Evolutionary conservation across 1,284 basidiomycete species (phyloP).

Genomic region (Apiotrichum montevideense): DNA sequence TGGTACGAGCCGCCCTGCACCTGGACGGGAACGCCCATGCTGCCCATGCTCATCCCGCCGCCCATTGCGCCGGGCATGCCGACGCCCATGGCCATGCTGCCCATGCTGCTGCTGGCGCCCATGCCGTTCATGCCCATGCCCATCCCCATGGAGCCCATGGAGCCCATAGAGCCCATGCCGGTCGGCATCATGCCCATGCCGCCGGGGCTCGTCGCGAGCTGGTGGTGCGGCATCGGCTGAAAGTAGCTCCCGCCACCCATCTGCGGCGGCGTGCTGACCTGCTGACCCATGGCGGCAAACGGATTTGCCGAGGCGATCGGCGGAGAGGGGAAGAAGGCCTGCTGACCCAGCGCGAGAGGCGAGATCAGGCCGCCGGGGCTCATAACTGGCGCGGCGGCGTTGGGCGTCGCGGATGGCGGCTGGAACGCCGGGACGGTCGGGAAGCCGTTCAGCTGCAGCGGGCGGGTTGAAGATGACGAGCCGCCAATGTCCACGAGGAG

Average conservation of each 20-base stretch:
- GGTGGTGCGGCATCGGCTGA: not conserved
- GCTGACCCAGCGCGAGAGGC: conserved; percentile 15
- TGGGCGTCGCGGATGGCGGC: not conserved
- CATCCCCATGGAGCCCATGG: not conserved
- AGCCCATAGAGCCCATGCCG: not conserved
- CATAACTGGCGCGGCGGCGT: not conserved
- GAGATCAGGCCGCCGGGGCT: not conserved
- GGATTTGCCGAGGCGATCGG: not conserved
- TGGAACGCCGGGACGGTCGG: conserved; percentile 7
- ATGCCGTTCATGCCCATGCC: not conserved
- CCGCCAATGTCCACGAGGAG: conserved; percentile 27
- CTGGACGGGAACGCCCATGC: conserved; percentile 4
- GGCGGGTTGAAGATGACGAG: conserved; percentile 24
- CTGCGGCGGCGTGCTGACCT: not conserved
- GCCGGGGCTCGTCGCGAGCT: not conserved
- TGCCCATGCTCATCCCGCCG: conserved; percentile 2
- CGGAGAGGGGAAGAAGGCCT: conserved; percentile 5
- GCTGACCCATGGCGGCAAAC: not conserved
- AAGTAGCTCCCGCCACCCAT: not conserved
- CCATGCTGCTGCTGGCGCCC: not conserved
- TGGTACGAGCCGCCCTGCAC: not conserved
- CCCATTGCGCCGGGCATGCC: not conserved
- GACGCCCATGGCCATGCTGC: conserved; percentile 1
- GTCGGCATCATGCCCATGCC: not conserved
- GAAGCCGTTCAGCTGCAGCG: conserved; percentile 29